A percentile compares a stretch with the other conserved stretches of the same genome.
Evolutionary conservation across 306 rosid genomes (phyloP).

Genomic region (Quercus mongolica): DNA sequence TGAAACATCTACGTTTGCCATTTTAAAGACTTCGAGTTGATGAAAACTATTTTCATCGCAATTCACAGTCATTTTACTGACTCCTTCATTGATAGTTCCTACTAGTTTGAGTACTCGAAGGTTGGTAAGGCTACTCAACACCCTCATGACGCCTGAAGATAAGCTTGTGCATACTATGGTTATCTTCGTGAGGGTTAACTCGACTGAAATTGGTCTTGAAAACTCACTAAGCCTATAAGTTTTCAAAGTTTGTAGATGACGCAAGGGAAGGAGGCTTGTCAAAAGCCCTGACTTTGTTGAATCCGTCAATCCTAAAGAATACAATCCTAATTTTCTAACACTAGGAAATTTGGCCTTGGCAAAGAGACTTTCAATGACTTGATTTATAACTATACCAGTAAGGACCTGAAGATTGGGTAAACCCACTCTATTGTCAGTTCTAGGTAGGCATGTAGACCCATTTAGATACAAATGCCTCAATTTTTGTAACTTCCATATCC

Average conservation of each 20-base stretch:
- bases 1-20: too few species aligned
- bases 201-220: background rate
- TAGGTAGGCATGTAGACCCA: background rate
- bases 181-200: background rate
- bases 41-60: too few species aligned
- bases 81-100: too few species aligned
- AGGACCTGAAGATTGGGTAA: conserved; percentile 15
- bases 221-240: background rate
- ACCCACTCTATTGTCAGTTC: too few species aligned
- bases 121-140: conserved; percentile 15
- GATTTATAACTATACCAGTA: background rate
- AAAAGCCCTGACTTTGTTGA: background rate
- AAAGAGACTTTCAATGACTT: background rate
- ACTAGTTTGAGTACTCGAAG: background rate
- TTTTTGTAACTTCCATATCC: background rate
- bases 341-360: conserved; percentile 4
- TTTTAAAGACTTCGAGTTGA: too few species aligned
- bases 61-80: too few species aligned
- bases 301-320: background rate
- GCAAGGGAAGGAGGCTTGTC: background rate
- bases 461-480: background rate
- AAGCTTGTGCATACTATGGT: background rate
- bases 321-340: conserved; percentile 8
- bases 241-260: background rate
- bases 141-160: background rate